Conservation (phyloP, 805 yeast genomes). For the Wickerhamiella occidentalis region DNA sequence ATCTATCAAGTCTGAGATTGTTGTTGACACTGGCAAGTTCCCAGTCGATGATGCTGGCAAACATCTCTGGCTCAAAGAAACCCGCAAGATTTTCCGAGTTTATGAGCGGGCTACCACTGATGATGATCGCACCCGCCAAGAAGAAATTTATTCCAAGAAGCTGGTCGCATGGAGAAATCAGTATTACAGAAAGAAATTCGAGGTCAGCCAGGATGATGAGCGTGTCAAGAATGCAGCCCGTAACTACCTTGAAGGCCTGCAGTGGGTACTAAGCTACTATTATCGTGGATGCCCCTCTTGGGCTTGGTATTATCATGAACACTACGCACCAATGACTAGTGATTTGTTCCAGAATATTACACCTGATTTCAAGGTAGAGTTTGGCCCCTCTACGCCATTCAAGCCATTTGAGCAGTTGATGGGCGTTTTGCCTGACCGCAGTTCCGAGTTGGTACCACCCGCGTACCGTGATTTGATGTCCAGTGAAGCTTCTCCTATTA, state of each 20-base stretch:
- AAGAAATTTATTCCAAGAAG: conserved; percentile 57
- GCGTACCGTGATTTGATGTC: conserved; percentile 74
- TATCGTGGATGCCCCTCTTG: conserved; percentile 98
- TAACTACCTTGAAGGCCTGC: conserved; percentile 81
- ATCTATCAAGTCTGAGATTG: conserved; percentile 9
- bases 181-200: conserved; percentile 76
- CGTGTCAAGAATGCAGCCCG: conserved; percentile 51
- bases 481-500: conserved; percentile 73
- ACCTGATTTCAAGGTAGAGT: conserved; percentile 42
- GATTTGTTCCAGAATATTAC: conserved; percentile 60
- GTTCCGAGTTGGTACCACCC: conserved; percentile 63
- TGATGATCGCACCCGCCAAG: conserved; percentile 34
- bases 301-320: conserved; percentile 96
- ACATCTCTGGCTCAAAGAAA: conserved; percentile 10
- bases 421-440: conserved; percentile 95
- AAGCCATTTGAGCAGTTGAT: conserved; percentile 89
- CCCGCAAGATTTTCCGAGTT: conserved; percentile 28
- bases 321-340: conserved; percentile 94
- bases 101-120: conserved; percentile 26
- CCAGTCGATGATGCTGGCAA: conserved; percentile 49
- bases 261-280: conserved; percentile 88
- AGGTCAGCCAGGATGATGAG: conserved; percentile 46
- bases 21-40: conserved; percentile 50
- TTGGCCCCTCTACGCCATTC: conserved; percentile 67
- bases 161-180: conserved; percentile 71